A percentile compares a stretch with the other conserved stretches of the same genome.
Conservation (phyloP, 2,329 filamentous ascomycete genomes). For the Curvularia eragrostidis region DNA sequence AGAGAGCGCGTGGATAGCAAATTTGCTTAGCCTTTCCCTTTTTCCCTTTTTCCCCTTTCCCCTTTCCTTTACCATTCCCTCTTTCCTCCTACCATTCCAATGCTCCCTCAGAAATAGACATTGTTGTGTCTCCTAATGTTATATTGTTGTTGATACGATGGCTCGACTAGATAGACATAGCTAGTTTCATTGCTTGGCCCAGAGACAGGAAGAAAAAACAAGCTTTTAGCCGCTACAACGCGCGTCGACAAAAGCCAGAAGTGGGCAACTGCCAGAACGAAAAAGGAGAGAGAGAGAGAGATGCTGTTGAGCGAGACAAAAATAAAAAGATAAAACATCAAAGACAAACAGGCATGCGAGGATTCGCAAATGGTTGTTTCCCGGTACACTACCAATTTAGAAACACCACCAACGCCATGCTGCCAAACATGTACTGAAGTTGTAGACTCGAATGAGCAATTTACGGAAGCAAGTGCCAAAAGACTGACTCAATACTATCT, state of each 20-base stretch:
- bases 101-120: background rate
- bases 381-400: conserved; percentile 43
- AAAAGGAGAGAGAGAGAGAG: background rate
- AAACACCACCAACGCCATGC: conserved; percentile 49
- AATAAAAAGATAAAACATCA: background rate
- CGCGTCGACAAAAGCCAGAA: background rate
- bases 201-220: background rate
- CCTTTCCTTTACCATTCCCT: background rate
- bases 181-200: background rate
- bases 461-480: conserved; percentile 5
- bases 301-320: background rate
- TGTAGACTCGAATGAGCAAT: conserved; percentile 20
- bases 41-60: background rate
- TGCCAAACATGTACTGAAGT: conserved; percentile 21
- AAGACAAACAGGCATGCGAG: background rate
- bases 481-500: background rate
- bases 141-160: background rate
- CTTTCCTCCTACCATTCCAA: background rate
- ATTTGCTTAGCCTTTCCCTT: background rate
- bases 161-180: conserved; percentile 10
- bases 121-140: background rate
- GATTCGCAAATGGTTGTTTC: conserved; percentile 25
- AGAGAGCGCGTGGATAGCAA: conserved; percentile 3
- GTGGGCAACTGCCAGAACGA: background rate
- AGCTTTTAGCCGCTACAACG: background rate